Base-by-base conservation (phyloP, 495 filamentous ascomycete species). In the Massariosphaeria phaeospora region DNA sequence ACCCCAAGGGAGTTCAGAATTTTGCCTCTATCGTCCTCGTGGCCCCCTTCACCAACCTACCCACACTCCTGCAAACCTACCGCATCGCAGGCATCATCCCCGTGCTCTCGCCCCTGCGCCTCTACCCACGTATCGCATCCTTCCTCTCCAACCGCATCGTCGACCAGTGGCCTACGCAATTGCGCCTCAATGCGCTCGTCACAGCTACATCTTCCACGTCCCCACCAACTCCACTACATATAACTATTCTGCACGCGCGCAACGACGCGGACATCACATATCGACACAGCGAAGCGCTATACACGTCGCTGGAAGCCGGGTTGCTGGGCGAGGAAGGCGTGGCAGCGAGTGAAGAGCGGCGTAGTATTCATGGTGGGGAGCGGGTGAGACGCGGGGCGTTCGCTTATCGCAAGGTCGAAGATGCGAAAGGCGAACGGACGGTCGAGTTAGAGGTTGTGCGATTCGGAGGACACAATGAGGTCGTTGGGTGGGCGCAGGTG, bases 1-100 rank as follows among this genome's bases (percentile, higher is more conserved):
- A 50, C 20, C 39, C 62, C n/a, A n/a, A n/a, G n/a, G n/a, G n/a
- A n/a, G n/a, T n/a, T 59, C 34, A 62, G 63, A 65, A 11, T 66
- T 91, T 81, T 69, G 85, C 66, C 0, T 88, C 86, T 30, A 73
- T 95, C 0, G 73, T 98, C 12, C 73, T 95, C 9, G 73, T 95
- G 2, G 84, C 91, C 0, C 81, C 82, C 0, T 98, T 96, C 70
- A 84, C 83, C 41, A 79, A 78, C 55, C 63, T 96, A 15, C 79
- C 84, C 0, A 78, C 73, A 9, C 76, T 98, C 25, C 75, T 95
- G 48, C 69, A 80, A 18, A 82, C 82, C 10, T 89, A 88, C 67
- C 77, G 82, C 30, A 76, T 91, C 36, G 83, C 76, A 20, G 93
- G 93, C 4, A 64, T 83, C 12, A 72, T 95, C 7, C 90, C 93